These are phyloP conservation scores for Hippophae rhamnoides DNA, from an alignment of 306 rosid genomes.

Conservation along the genomic window DNA sequence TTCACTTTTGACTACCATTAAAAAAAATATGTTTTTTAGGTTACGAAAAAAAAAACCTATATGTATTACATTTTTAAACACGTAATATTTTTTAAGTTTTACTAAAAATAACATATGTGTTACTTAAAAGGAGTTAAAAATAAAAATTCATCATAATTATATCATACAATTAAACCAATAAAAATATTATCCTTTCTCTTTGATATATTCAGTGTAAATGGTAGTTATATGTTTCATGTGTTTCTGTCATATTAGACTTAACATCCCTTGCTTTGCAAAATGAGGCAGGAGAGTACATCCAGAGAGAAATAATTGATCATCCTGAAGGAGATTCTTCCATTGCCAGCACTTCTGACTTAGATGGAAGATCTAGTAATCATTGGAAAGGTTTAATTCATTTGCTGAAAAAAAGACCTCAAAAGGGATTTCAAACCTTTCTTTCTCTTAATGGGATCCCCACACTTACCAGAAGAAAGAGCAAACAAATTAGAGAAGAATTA, in stretches of 20 bases:
- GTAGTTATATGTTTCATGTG: not conserved
- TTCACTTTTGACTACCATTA: too few species aligned
- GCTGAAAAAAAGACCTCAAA: slow-evolving; percentile 55
- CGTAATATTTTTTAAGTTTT: too few species aligned
- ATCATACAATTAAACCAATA: too few species aligned
- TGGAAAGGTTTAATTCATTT: slow-evolving; percentile 58
- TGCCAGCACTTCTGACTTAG: slow-evolving; percentile 61
- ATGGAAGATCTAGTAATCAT: slow-evolving; percentile 21
- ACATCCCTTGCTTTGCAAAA: slow-evolving; percentile 34
- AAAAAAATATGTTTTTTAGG: too few species aligned
- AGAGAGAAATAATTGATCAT: slow-evolving; percentile 23
- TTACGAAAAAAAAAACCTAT: too few species aligned
- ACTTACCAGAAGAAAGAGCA: slow-evolving; percentile 66
- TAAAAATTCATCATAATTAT: too few species aligned
- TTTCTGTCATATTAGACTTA: slow-evolving; percentile 35
- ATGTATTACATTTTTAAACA: too few species aligned
- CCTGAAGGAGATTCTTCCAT: slow-evolving; percentile 42
- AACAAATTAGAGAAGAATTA: slow-evolving; percentile 53
- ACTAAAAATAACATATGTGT: too few species aligned
- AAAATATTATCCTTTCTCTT: not conserved
- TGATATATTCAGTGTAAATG: not conserved
- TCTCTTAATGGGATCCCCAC: slow-evolving; percentile 46
- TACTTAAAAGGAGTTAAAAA: too few species aligned
- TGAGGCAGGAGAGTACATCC: slow-evolving; percentile 24
- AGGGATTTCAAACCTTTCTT: slow-evolving; percentile 45